A percentile compares a stretch with the other conserved stretches of the same genome.
Conservation (phyloP, 257 asterid genomes). For the Solanum chiquidenum region DNA sequence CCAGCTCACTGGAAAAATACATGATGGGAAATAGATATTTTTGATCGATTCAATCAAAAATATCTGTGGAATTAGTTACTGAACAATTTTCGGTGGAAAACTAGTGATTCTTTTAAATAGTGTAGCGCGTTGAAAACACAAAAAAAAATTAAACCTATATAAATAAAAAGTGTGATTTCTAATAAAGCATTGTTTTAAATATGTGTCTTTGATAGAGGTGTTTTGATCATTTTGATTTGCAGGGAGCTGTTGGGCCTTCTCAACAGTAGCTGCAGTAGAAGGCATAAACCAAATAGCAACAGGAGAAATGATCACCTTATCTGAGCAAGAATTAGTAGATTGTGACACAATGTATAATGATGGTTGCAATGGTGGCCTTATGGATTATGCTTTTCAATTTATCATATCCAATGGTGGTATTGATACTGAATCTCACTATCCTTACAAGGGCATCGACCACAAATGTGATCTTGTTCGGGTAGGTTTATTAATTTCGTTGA, state of each 20-base stretch:
- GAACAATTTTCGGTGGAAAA: background rate
- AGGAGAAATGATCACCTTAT: background rate
- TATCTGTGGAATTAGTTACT: background rate
- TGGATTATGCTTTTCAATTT: constrained; percentile 10
- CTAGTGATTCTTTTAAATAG: background rate
- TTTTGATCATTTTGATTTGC: background rate
- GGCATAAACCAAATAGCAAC: constrained; percentile 13
- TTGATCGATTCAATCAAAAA: background rate
- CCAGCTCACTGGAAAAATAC: background rate
- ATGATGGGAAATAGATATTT: no score
- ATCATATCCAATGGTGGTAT: constrained; percentile 4
- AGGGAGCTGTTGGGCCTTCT: constrained; percentile 8
- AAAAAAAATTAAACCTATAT: no score
- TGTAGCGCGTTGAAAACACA: background rate
- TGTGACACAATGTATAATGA: constrained; percentile 3
- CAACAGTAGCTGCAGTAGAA: constrained; percentile 10
- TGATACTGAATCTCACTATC: constrained; percentile 2
- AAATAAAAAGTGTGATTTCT: background rate
- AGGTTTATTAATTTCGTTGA: background rate
- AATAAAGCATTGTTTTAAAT: background rate
- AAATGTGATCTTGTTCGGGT: background rate
- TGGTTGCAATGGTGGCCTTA: constrained; percentile 14
- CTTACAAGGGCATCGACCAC: background rate
- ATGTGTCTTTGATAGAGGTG: background rate
- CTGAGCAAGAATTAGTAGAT: constrained; percentile 13